Evolutionary conservation across 225 moss, liverwort and hornwort genomes (phyloP).

Genomic region (Marchantia polymorpha): DNA sequence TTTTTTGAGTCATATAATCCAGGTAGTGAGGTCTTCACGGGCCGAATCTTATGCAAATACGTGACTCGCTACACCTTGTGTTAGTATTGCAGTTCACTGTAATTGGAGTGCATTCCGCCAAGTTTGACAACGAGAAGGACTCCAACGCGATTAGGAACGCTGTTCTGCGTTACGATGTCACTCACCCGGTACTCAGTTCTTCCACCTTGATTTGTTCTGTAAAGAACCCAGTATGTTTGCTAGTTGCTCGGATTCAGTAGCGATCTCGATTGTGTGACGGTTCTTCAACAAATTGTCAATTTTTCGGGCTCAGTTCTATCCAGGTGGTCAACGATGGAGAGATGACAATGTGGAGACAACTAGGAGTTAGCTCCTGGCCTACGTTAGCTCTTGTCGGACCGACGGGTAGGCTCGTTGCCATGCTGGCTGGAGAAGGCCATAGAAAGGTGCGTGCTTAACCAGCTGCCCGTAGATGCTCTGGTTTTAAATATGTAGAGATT

Average conservation of each 20-base stretch:
- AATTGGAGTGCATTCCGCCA: slow-evolving; percentile 98
- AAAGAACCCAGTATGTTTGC: neutral
- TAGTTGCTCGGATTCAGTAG: neutral
- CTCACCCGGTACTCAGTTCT: slow-evolving; percentile 60
- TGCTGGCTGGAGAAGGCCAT: slow-evolving; percentile 91
- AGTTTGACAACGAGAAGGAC: slow-evolving; percentile 99
- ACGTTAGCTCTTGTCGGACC: slow-evolving; percentile 84
- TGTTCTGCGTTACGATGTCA: slow-evolving; percentile 83
- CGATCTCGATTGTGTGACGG: neutral
- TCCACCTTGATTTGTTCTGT: neutral
- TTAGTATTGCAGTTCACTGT: slow-evolving; percentile 61
- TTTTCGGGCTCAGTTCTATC: slow-evolving; percentile 12
- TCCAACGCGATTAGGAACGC: slow-evolving; percentile 81
- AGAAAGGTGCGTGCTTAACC: slow-evolving; percentile 48
- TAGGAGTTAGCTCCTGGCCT: slow-evolving; percentile 97
- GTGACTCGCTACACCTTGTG: slow-evolving; percentile 20
- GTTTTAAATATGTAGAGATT: neutral
- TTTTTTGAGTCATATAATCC: too few relatives aligned
- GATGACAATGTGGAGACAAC: slow-evolving; percentile 93
- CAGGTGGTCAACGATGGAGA: slow-evolving; percentile 96
- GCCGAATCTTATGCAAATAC: neutral
- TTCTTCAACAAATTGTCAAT: neutral
- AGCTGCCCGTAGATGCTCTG: too few relatives aligned
- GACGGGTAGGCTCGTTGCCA: slow-evolving; percentile 71
- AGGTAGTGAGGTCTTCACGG: neutral